These are phyloP conservation scores for Colletotrichum tabaci DNA, from an alignment of 2,329 filamentous ascomycete genomes.

Conservation along the genomic window DNA sequence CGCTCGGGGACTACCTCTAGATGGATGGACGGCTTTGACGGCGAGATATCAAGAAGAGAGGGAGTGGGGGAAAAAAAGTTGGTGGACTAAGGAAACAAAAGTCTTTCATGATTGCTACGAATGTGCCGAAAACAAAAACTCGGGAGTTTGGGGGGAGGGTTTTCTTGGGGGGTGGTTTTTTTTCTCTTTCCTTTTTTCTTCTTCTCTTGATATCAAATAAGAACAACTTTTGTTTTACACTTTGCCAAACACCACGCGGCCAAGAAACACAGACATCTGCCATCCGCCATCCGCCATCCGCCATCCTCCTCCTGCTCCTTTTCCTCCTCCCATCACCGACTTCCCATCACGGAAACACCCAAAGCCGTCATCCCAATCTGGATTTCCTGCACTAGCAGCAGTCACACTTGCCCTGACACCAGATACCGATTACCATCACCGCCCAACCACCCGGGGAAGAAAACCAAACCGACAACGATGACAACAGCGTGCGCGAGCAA, in stretches of 20 bases:
- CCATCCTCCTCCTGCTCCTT: not conserved
- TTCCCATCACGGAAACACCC: conserved; percentile 7
- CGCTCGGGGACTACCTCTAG: no score
- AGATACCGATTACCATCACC: conserved; percentile 10
- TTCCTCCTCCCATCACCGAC: no score
- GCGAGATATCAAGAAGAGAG: not conserved
- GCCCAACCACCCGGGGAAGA: not conserved
- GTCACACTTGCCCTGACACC: conserved; percentile 14
- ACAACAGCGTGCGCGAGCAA: conserved; percentile 31
- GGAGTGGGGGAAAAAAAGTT: not conserved
- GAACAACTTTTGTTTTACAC: conserved; percentile 4
- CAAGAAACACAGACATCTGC: not conserved
- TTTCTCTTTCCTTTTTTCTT: not conserved
- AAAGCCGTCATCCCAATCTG: not conserved
- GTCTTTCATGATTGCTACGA: conserved; percentile 13
- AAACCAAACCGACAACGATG: conserved; percentile 1
- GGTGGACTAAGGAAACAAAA: not conserved
- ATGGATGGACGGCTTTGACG: not conserved
- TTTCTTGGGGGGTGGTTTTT: conserved; percentile 16
- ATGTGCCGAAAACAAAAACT: conserved; percentile 5
- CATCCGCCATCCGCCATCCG: not conserved
- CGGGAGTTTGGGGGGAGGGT: conserved; percentile 19
- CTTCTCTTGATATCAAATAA: no score
- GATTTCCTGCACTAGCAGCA: conserved; percentile 20
- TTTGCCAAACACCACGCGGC: conserved; percentile 11